Evolutionary conservation across 108 stramenopile species (phyloP).

Genomic region (Cylindrotheca closterium): DNA sequence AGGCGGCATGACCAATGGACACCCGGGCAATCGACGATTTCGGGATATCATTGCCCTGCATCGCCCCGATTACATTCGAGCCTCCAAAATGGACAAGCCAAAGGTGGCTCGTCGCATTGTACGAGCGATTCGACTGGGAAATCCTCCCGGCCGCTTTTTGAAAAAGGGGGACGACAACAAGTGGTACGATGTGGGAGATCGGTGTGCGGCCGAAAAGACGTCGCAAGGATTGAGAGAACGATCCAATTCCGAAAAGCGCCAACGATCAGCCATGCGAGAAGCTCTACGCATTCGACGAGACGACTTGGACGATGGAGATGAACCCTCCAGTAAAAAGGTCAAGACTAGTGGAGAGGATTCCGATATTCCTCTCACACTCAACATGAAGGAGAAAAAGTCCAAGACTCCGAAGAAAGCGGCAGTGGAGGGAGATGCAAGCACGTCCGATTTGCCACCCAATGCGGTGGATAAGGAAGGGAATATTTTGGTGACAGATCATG

Average conservation of each 20-base stretch:
- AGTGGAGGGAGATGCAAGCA: constrained; percentile 12
- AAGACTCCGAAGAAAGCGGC: constrained; percentile 14
- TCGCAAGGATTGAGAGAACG: constrained; percentile 74
- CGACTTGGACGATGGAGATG: constrained; percentile 20
- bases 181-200: constrained; percentile 77
- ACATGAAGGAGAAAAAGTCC: constrained; percentile 22
- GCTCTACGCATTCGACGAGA: constrained; percentile 36
- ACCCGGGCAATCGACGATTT: constrained; percentile 74
- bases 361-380: constrained; percentile 34
- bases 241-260: constrained; percentile 59
- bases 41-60: constrained; percentile 74
- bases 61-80: constrained; percentile 69
- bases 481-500: constrained; percentile 55
- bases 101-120: constrained; percentile 77
- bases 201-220: constrained; percentile 66
- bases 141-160: constrained; percentile 70
- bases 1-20: constrained; percentile 80
- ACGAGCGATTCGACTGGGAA: constrained; percentile 55
- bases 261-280: constrained; percentile 40
- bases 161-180: constrained; percentile 56
- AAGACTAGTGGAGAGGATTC: constrained; percentile 15
- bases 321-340: constrained; percentile 20
- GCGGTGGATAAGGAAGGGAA: constrained; percentile 54
- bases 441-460: constrained; percentile 44
- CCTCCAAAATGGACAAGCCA: constrained; percentile 76